Base-by-base conservation (phyloP, 2,329 filamentous ascomycete genomes). In the Alternaria tenuissima region DNA sequence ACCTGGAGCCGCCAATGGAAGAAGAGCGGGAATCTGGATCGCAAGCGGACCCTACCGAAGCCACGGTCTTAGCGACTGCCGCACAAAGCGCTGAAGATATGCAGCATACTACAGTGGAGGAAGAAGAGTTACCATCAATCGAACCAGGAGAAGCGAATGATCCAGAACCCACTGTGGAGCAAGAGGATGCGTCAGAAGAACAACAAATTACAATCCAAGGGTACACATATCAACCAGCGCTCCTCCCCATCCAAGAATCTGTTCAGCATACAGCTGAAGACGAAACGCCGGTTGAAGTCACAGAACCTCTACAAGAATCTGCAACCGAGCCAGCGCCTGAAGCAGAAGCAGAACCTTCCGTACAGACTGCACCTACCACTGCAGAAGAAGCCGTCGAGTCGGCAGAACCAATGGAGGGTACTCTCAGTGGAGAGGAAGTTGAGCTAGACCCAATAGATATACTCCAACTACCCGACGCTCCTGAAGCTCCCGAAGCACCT, bases 141-240 rank as follows among this genome's bases (percentile, higher is more conserved):
- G 49, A 65, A 34, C 55, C 58, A 14, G 24, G 60, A 32, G 46
- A 55, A 16, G 47, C 39, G 20, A 53, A 39, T 24, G 66, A 67
- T 36, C 54, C 52, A 43, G 49, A 46, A 24, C 52, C 43, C 42
- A 22, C n/a, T 55, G 22, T 42, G 47, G 51, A 42, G 11, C 52
- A 55, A 36, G 34, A 58, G 43, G 26, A 46, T 54, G 36, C 48
- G 24, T 14, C 47, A 14, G 34, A 52, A 42, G 32, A 57, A 32
- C 53, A 57, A 16, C 43, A 52, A 18, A 32, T n/a, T 12, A 46
- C 34, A 42, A 32, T 51, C 30, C 22, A 59, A 56, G 52, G 44
- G 18, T 47, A 34, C 30, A 24, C 52, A 38, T 52, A 47, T 24
- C 48, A 46, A 20, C 43, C 53, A 36, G 53, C 43, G 41, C 47